Evolutionary conservation across 2,329 filamentous ascomycete genomes (phyloP).

Genomic region (Aspergillus floridensis): DNA sequence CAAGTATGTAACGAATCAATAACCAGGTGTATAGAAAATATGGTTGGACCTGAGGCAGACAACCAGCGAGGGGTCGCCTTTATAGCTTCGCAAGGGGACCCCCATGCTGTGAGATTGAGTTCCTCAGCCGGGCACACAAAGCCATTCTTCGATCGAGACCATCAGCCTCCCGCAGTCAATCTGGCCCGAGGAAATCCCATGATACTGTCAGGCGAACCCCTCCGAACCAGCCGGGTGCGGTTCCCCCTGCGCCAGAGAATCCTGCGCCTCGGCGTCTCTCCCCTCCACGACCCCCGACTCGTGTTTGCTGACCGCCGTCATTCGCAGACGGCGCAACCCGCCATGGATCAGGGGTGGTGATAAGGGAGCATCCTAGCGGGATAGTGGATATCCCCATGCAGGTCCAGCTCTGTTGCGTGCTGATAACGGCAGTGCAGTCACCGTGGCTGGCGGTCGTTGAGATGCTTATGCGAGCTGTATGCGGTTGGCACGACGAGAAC

Average conservation of each 20-base stretch:
- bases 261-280: background rate
- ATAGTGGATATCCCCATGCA: background rate
- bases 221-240: background rate
- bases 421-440: background rate
- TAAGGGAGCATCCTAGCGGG: background rate
- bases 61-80: background rate
- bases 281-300: background rate
- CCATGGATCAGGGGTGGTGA: background rate
- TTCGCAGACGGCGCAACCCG: background rate
- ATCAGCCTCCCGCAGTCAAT: background rate
- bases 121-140: background rate
- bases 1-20: background rate
- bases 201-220: slow-evolving; percentile 1
- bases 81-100: background rate
- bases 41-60: background rate
- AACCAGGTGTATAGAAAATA: background rate
- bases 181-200: background rate
- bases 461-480: background rate
- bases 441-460: background rate
- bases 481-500: background rate
- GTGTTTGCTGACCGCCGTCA: background rate
- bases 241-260: background rate
- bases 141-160: background rate
- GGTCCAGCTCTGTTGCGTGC: background rate
- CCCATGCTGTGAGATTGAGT: background rate